These are phyloP conservation scores for Apiospora koreana DNA, from an alignment of 2,329 filamentous ascomycete species.

Conservation along the genomic window DNA sequence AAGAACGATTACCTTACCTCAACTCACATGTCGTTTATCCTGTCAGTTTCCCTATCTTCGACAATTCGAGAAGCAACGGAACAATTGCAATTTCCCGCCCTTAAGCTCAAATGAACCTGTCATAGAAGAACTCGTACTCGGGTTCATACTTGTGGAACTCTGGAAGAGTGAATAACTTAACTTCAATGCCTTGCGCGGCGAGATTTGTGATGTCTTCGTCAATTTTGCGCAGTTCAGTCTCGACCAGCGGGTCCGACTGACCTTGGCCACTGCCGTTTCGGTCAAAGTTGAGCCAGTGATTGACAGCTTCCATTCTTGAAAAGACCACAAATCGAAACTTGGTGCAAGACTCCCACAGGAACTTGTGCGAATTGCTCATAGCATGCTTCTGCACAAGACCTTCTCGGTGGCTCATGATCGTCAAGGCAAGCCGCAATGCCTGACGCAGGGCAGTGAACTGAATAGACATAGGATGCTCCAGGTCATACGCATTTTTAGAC, in stretches of 20 bases:
- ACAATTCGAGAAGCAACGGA: too few species aligned
- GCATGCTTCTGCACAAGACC: not conserved
- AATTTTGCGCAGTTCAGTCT: not conserved
- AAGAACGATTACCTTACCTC: not conserved
- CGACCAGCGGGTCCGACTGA: not conserved
- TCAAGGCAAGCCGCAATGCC: not conserved
- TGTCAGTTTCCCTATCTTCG: too few species aligned
- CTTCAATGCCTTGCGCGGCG: not conserved
- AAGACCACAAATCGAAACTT: not conserved
- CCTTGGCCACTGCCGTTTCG: not conserved
- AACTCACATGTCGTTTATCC: too few species aligned
- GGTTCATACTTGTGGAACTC: not conserved
- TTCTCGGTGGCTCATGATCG: not conserved
- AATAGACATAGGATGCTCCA: not conserved
- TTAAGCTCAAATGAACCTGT: not conserved
- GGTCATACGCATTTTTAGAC: not conserved
- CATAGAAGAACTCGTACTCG: not conserved
- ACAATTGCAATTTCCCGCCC: not conserved
- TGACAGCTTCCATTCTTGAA: not conserved
- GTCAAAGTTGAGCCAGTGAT: not conserved
- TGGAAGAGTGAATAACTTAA: not conserved
- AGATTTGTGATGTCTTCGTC: not conserved
- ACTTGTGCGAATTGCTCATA: constrained; percentile 3
- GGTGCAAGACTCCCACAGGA: not conserved
- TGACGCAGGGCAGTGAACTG: not conserved